Evolutionary conservation across 768 basidiomycete genomes (phyloP).

Genomic region (Tulasnella sp.): DNA sequence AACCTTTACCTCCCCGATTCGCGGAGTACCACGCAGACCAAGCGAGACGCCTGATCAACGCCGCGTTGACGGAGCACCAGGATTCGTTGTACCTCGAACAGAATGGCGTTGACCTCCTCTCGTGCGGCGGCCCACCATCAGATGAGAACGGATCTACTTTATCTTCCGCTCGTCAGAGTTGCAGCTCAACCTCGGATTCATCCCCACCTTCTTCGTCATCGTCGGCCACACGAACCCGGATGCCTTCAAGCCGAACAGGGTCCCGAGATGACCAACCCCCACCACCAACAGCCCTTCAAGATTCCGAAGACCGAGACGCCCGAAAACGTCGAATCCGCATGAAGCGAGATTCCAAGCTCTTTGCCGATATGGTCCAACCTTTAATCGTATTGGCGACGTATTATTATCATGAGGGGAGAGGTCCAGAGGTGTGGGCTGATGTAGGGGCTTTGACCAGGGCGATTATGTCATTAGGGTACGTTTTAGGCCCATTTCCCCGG

Average conservation of each 20-base stretch:
- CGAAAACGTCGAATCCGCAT: background rate
- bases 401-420: slow-evolving; percentile 11
- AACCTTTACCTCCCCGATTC: background rate
- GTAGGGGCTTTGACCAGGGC: background rate
- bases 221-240: background rate
- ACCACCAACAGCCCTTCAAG: background rate
- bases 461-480: slow-evolving; percentile 8
- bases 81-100: background rate
- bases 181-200: background rate
- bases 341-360: background rate
- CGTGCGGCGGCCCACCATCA: too few relatives aligned
- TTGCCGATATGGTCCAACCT: slow-evolving; percentile 14
- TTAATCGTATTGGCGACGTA: slow-evolving; percentile 10
- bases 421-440: slow-evolving; percentile 11
- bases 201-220: background rate
- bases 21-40: background rate
- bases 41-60: slow-evolving; percentile 5
- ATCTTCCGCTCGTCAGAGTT: background rate
- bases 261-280: background rate
- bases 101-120: background rate
- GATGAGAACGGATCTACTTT: background rate
- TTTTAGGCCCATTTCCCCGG: too few relatives aligned
- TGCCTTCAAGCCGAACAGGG: background rate
- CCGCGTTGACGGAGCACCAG: slow-evolving; percentile 7
- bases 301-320: background rate